Conservation (phyloP, 2,329 filamentous ascomycete species). For the Penicillium sp. region DNA sequence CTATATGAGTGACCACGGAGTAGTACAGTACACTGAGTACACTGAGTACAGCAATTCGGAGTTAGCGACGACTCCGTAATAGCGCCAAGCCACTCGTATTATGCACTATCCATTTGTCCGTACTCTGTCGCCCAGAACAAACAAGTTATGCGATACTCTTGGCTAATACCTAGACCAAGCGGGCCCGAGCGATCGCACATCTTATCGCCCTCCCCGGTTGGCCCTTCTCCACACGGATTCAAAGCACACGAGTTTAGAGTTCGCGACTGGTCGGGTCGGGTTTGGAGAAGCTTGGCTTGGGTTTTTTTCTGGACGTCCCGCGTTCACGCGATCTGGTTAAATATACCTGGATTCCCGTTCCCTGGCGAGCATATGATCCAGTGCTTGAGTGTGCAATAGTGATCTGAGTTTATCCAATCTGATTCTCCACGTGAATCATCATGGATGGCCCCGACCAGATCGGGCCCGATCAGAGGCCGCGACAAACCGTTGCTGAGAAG, state of each 20-base stretch:
- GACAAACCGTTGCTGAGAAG: conserved; percentile 40
- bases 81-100: no score
- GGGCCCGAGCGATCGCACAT: background rate
- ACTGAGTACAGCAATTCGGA: background rate
- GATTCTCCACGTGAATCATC: background rate
- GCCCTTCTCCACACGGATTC: conserved; percentile 2
- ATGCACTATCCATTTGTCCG: no score
- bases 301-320: background rate
- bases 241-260: conserved; percentile 3
- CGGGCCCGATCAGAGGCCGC: conserved; percentile 43
- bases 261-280: background rate
- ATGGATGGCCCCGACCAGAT: conserved; percentile 48
- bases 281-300: conserved; percentile 1
- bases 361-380: background rate
- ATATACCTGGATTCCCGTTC: background rate
- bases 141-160: conserved; percentile 20
- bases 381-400: background rate
- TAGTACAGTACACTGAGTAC: no score
- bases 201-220: conserved; percentile 11
- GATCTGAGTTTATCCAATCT: background rate
- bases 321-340: background rate
- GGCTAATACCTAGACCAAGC: conserved; percentile 16
- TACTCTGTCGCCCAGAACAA: background rate
- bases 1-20: background rate
- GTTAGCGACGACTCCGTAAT: background rate